Base-by-base conservation (phyloP, 148 eudicot genomes). In the Silene latifolia region DNA sequence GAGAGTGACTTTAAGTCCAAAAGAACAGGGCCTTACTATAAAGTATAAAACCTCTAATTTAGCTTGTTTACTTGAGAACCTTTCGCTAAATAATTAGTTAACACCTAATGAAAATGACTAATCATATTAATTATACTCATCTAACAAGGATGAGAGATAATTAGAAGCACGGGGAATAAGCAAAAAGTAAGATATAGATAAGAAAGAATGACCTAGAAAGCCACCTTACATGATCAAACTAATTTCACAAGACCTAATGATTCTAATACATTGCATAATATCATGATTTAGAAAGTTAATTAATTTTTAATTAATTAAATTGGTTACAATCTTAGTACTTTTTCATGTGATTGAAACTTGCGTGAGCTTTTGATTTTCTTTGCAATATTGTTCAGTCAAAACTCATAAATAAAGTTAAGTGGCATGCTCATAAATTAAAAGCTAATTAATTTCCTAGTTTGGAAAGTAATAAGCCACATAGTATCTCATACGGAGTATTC, bases 221-320 rank as follows among this genome's bases (percentile, higher is more conserved):
- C 64, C 64, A 60, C 23, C 64, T 60, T 60, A 60, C 21, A 60
- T 23, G 23, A 60, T 60, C 64, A 60, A 60, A 60, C 27, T 32
- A 23, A 60, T 1, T 23, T 60, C 63, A 60, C 63, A 60, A 60
- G 27, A 12, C 3, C 10, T 60, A 60, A 60, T 21, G 21, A 60
- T 60, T 60, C 21, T 60, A n/a, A 62, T 62, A 1, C 66, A 62
- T 62, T 62, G 66, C 66, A 62, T 62, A 62, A 62, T 62, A 3
- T 62, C 66, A 62, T 62, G 66, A 23, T 62, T 62, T 62, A 3
- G 35, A 23, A 62, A 62, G 32, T 62, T 62, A 62, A 62, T 8
- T 27, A 62, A 14, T 10, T 62, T 1, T 27, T 27, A 23, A 25
- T 32, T 32, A 32, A 32, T 32, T 32, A 32, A 32, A 4, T 27